phyloP scores from a whole-genome alignment of 352 stramenopile species.

The Phytophthora europaea region DNA sequence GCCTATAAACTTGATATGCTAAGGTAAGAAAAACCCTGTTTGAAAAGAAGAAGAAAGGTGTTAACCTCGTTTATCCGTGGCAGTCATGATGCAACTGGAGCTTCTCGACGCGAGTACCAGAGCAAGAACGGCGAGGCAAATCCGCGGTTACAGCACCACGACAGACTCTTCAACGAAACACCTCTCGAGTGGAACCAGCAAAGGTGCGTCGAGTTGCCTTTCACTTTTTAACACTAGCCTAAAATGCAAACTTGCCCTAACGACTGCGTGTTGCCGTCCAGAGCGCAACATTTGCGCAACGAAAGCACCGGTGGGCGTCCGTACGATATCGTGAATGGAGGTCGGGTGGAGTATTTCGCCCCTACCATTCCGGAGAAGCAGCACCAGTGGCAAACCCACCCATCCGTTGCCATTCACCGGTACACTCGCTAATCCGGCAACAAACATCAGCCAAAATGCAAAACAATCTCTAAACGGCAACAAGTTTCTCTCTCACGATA shows the following conservation, averaged over 20 bases:
- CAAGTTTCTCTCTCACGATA: neutral
- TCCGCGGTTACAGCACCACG: constrained; percentile 54
- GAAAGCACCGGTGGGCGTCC: constrained; percentile 64
- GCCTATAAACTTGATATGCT: constrained; percentile 61
- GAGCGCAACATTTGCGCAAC: constrained; percentile 81
- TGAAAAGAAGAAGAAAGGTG: neutral
- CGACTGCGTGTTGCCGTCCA: constrained; percentile 24
- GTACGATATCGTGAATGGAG: constrained; percentile 80
- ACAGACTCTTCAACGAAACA: constrained; percentile 80
- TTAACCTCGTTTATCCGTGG: neutral
- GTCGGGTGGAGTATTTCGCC: constrained; percentile 57
- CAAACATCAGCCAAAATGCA: neutral
- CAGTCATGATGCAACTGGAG: constrained; percentile 48
- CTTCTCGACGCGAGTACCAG: constrained; percentile 61
- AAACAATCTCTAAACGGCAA: neutral
- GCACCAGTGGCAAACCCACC: constrained; percentile 69
- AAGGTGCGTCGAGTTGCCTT: constrained; percentile 36
- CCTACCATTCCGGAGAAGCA: constrained; percentile 78
- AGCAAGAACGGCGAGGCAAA: constrained; percentile 63
- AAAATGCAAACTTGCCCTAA: constrained; percentile 3
- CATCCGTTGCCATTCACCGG: constrained; percentile 71
- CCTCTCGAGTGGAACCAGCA: constrained; percentile 62
- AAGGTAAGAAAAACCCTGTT: constrained; percentile 23
- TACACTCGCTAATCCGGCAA: constrained; percentile 60
- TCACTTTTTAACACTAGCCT: neutral